Base-by-base conservation (phyloP, 192 early-diverging fungal species). In the Spinellus fusiger region DNA sequence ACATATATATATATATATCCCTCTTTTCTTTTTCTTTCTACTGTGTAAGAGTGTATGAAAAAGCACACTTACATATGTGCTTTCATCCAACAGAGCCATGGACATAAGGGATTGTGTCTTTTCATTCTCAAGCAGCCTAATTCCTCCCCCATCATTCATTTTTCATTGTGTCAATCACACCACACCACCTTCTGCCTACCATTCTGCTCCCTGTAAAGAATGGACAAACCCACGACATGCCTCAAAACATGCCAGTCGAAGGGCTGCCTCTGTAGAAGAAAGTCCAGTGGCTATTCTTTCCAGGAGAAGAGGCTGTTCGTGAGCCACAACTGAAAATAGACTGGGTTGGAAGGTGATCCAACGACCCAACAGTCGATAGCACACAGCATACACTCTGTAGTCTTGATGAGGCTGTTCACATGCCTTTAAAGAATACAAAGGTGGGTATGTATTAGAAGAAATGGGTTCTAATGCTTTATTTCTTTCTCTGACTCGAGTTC, bases 21-120 rank as follows among this genome's bases (percentile, higher is more conserved):
- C 13, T 44, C 13, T 44, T 12, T 44, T 44, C 13, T 44, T n/a
- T 44, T 6, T 44, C 3, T 44, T 44, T 12, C 10, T n/a, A 12
- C 2, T 44, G 10, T n/a, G 40, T 13, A 9, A 12, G 40, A 44
- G 3, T 44, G 13, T n/a, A 12, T 3, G 10, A 18, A 8, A 18
- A 27, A 40, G 10, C 38, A n/a, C n/a, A n/a, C 67, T 28, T 73
- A 75, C 73, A 67, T 76, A 80, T 12, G 61, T 80, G 40, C 76
- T 80, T 13, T 65, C 50, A 23, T 80, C 79, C 27, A 72, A 52
- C 49, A 77, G 57, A 25, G 71, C 74, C n/a, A 54, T 40, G 6
- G 55, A 40, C 6, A 80, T 62, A 33, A 73, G 60, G n/a, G 37
- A 46, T 31, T 20, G 60, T 18, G 53, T 63, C 49, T 66, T 66